These are phyloP conservation scores for Heterobasidion irregulare DNA, from an alignment of 1,284 basidiomycete genomes.

Conservation along the genomic window DNA sequence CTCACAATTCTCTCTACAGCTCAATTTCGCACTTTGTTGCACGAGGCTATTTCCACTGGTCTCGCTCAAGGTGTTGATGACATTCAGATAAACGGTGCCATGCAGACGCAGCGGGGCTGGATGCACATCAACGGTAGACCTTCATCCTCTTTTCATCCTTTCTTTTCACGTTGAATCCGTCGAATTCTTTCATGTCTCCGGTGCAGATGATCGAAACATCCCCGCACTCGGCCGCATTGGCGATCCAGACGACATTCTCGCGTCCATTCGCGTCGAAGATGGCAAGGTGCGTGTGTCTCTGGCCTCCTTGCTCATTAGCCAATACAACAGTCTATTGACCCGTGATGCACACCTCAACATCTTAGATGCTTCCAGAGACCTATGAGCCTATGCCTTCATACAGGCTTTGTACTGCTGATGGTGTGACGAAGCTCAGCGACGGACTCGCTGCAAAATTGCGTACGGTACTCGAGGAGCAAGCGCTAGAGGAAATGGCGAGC, in stretches of 20 bases:
- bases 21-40: conserved; percentile 48
- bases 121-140: conserved; percentile 73
- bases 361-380: conserved; percentile 57
- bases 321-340: not conserved
- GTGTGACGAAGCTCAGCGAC: conserved; percentile 53
- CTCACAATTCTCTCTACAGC: conserved; percentile 26
- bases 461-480: conserved; percentile 21
- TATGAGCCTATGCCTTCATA: conserved; percentile 79
- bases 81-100: conserved; percentile 53
- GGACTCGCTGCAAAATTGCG: conserved; percentile 45
- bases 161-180: not conserved
- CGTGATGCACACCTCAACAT: not conserved
- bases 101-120: conserved; percentile 65
- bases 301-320: not conserved
- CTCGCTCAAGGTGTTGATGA: conserved; percentile 54
- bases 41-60: conserved; percentile 45
- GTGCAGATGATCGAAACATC: conserved; percentile 59
- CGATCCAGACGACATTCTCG: conserved; percentile 75
- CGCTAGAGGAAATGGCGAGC: conserved; percentile 9
- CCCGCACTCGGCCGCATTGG: conserved; percentile 67
- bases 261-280: conserved; percentile 60
- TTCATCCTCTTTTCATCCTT: not conserved
- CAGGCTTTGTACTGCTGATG: conserved; percentile 65
- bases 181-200: not conserved
- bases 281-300: conserved; percentile 40